Evolutionary conservation across 2,329 filamentous ascomycete species (phyloP).

Genomic region (Fusarium nematophilum): DNA sequence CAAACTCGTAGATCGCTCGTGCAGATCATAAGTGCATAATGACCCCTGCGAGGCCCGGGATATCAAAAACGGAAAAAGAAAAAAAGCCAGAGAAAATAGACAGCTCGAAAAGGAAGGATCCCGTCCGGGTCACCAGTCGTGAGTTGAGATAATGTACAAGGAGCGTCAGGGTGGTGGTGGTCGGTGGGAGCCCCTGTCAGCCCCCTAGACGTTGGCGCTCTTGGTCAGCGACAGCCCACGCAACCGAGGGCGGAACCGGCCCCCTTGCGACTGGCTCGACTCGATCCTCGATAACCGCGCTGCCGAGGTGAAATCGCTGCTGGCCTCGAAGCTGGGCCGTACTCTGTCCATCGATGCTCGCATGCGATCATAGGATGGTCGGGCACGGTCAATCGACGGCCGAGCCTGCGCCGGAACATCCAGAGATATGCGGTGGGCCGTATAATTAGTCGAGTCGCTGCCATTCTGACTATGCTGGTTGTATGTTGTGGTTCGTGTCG

Average conservation of each 20-base stretch:
- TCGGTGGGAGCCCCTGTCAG: constrained; percentile 10
- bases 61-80: constrained; percentile 50
- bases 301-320: constrained; percentile 90
- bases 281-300: constrained; percentile 87
- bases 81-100: constrained; percentile 38
- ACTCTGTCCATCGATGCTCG: constrained; percentile 88
- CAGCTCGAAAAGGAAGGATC: constrained; percentile 38
- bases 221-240: constrained; percentile 57
- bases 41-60: constrained; percentile 47
- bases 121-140: constrained; percentile 23
- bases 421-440: constrained; percentile 71
- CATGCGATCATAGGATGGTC: constrained; percentile 90
- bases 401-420: constrained; percentile 59
- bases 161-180: constrained; percentile 33
- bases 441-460: constrained; percentile 94
- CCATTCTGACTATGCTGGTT: constrained; percentile 88
- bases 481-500: constrained; percentile 78
- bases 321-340: constrained; percentile 85
- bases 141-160: constrained; percentile 47
- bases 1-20: constrained; percentile 61
- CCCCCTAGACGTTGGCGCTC: constrained; percentile 51
- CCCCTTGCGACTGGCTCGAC: constrained; percentile 67
- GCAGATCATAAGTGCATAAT: constrained; percentile 59
- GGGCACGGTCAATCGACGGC: constrained; percentile 73
- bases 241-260: constrained; percentile 52